Evolutionary conservation across 768 basidiomycete species (phyloP).

Genomic region (Lactarius hengduanensis): DNA sequence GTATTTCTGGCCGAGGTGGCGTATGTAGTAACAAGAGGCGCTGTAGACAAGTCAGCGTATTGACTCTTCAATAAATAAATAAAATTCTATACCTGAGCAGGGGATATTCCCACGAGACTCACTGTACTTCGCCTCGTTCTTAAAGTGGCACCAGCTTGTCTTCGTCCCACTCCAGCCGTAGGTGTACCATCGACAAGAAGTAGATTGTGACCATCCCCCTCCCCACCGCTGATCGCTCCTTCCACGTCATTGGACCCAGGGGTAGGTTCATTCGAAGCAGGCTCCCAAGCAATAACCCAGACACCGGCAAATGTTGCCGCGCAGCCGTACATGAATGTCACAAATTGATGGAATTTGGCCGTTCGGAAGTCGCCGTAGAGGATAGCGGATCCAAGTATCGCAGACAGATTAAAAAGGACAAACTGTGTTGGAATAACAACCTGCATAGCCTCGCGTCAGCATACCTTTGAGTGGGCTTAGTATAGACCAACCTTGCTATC

Average conservation of each 20-base stretch:
- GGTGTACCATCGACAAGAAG: constrained; percentile 30
- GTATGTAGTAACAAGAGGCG: constrained; percentile 66
- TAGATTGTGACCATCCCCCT: constrained; percentile 29
- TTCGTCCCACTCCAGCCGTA: constrained; percentile 27
- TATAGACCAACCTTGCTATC: constrained; percentile 69
- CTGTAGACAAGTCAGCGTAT: constrained; percentile 34
- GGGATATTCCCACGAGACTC: constrained; percentile 67
- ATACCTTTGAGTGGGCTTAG: constrained; percentile 1
- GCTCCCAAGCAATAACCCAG: constrained; percentile 77
- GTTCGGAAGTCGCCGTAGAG: constrained; percentile 91
- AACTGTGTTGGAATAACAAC: constrained; percentile 94
- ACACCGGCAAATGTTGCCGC: constrained; percentile 89
- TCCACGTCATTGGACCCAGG: constrained; percentile 32
- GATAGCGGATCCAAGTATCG: constrained; percentile 89
- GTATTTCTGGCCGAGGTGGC: constrained; percentile 51
- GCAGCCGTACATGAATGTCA: constrained; percentile 86
- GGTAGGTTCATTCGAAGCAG: constrained; percentile 32
- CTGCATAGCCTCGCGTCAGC: constrained; percentile 38
- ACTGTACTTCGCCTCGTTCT: constrained; percentile 55
- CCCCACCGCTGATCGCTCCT: constrained; percentile 34
- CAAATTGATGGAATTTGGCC: constrained; percentile 74
- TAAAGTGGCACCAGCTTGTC: constrained; percentile 40
- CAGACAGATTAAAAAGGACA: constrained; percentile 90
- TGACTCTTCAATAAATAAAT: not conserved
- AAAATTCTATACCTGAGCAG: constrained; percentile 58